phyloP scores from a whole-genome alignment of 345 rosid species.

The Litchi chinensis region DNA sequence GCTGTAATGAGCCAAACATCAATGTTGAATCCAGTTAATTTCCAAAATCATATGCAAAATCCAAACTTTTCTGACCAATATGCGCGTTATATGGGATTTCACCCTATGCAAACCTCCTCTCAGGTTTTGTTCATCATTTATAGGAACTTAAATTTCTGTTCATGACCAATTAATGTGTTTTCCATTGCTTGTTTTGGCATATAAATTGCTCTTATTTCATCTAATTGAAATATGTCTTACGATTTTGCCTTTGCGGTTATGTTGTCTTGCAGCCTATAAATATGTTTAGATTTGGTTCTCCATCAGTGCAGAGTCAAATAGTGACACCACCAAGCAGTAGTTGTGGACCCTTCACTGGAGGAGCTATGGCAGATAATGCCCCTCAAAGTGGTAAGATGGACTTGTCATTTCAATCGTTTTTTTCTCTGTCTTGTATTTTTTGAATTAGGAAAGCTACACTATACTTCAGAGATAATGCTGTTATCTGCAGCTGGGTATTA shows the following conservation, averaged over 20 bases:
- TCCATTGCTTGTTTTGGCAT: not conserved
- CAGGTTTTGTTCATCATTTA: slow-evolving; percentile 42
- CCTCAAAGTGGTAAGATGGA: slow-evolving; percentile 36
- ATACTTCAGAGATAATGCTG: not conserved
- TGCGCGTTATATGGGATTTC: slow-evolving; percentile 51
- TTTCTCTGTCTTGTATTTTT: not conserved
- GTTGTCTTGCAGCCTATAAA: slow-evolving; percentile 49
- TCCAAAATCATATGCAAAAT: slow-evolving; percentile 45
- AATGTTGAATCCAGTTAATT: slow-evolving; percentile 42
- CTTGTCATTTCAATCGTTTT: slow-evolving; percentile 7
- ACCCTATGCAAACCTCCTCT: slow-evolving; percentile 48
- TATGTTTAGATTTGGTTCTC: slow-evolving; percentile 49
- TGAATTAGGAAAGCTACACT: not conserved
- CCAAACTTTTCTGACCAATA: slow-evolving; percentile 43
- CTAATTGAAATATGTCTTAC: not conserved
- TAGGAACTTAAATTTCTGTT: slow-evolving; percentile 13
- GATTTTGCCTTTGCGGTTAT: not conserved
- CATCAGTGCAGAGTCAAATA: slow-evolving; percentile 37
- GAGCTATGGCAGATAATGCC: slow-evolving; percentile 34
- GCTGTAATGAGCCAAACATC: slow-evolving; percentile 40
- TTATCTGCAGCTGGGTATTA: not conserved
- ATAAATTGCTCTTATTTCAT: not conserved
- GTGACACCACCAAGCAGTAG: slow-evolving; percentile 28
- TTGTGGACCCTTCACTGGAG: slow-evolving; percentile 22
- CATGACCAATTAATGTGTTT: not conserved